Evolutionary conservation across 2,329 filamentous ascomycete genomes (phyloP).

Genomic region (Neonectria coccinea): DNA sequence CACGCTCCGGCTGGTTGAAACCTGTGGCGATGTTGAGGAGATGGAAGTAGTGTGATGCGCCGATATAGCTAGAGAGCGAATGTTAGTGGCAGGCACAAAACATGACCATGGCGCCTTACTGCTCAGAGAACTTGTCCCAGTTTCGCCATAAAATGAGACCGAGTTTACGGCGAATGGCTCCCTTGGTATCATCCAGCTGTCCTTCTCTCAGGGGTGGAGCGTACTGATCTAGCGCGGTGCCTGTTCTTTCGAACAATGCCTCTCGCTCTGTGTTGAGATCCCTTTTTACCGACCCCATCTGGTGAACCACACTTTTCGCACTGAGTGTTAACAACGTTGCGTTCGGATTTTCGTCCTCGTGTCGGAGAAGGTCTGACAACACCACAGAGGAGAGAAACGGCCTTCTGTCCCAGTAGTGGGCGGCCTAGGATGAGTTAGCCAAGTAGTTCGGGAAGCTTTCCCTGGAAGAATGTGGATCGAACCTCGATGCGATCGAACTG

Average conservation of each 20-base stretch:
- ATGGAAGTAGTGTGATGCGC: slow-evolving; percentile 12
- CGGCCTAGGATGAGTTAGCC: slow-evolving; percentile 32
- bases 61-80: slow-evolving; percentile 23
- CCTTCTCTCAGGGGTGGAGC: slow-evolving; percentile 29
- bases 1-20: neutral
- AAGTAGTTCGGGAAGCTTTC: neutral
- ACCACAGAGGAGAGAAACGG: slow-evolving; percentile 25
- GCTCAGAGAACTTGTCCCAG: slow-evolving; percentile 41
- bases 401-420: slow-evolving; percentile 29
- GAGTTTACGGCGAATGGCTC: slow-evolving; percentile 32
- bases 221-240: slow-evolving; percentile 33
- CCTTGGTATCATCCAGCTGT: neutral
- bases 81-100: neutral
- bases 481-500: slow-evolving; percentile 38
- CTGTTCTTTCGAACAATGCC: neutral
- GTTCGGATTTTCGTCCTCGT: slow-evolving; percentile 41
- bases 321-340: slow-evolving; percentile 41
- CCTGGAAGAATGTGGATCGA: neutral
- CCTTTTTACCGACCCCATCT: neutral
- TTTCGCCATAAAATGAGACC: slow-evolving; percentile 42
- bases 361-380: slow-evolving; percentile 33
- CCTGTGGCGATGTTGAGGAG: neutral
- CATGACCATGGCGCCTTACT: slow-evolving; percentile 19
- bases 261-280: slow-evolving; percentile 20
- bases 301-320: slow-evolving; percentile 20